These are phyloP conservation scores for Sporothrix pseudoabietina DNA, from an alignment of 2,329 filamentous ascomycete genomes.

Conservation along the genomic window DNA sequence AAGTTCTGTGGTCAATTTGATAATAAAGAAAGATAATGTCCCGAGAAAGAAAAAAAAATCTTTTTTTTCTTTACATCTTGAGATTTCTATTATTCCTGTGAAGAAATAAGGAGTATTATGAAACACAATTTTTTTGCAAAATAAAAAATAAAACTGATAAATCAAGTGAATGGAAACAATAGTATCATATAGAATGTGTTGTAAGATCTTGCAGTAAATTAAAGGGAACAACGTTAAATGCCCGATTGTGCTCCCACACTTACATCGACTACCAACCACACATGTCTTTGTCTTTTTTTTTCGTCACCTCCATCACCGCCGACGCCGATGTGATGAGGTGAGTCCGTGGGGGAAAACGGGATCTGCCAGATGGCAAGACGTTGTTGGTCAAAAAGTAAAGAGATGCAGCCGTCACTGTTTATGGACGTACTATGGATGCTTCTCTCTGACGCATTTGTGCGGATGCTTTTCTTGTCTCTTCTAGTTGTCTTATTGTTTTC, in stretches of 20 bases:
- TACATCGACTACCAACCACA: neutral
- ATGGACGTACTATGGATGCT: neutral
- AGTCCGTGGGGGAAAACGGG: neutral
- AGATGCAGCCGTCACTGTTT: neutral
- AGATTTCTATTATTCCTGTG: neutral
- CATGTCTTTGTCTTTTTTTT: neutral
- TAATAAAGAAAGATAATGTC: neutral
- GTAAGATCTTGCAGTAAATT: neutral
- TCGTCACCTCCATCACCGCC: neutral
- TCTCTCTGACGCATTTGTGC: neutral
- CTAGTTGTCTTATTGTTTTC: neutral
- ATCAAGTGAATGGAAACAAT: neutral
- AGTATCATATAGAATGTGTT: neutral
- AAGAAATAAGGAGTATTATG: too few species aligned
- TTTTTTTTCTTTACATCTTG: neutral
- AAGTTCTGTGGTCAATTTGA: neutral
- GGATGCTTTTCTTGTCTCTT: neutral
- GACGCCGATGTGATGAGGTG: neutral
- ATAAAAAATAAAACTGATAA: neutral
- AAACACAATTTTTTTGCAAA: neutral
- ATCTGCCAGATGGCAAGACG: conserved; percentile 4
- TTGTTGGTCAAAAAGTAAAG: conserved; percentile 1
- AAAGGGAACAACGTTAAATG: neutral
- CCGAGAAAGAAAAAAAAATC: neutral
- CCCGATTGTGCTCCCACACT: neutral